phyloP scores from a whole-genome alignment of 352 stramenopile genomes.

The Stramenopiles sp. region DNA sequence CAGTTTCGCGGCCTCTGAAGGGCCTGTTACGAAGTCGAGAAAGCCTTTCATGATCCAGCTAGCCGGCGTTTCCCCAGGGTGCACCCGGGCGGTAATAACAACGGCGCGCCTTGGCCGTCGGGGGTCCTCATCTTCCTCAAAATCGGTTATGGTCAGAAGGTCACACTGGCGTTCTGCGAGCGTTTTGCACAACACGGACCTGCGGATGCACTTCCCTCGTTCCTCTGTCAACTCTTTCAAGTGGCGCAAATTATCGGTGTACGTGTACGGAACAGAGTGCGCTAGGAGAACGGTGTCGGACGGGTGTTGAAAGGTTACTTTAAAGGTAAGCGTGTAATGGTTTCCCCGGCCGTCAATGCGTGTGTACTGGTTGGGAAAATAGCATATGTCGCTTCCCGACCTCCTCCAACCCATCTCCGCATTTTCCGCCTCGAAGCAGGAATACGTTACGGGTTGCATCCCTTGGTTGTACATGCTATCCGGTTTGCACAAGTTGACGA shows the following conservation, averaged over 20 bases:
- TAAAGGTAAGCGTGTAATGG: slow-evolving; percentile 68
- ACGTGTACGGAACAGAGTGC: slow-evolving; percentile 72
- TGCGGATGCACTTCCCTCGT: slow-evolving; percentile 24
- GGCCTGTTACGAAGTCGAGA: slow-evolving; percentile 60
- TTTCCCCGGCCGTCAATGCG: slow-evolving; percentile 28
- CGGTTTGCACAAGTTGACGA: slow-evolving; percentile 73
- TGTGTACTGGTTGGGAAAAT: slow-evolving; percentile 46
- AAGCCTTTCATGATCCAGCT: slow-evolving; percentile 79
- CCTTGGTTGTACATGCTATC: slow-evolving; percentile 69
- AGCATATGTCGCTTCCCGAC: slow-evolving; percentile 51
- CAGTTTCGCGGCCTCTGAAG: slow-evolving; percentile 33
- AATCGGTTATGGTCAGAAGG: slow-evolving; percentile 61
- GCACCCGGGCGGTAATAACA: slow-evolving; percentile 57
- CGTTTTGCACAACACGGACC: slow-evolving; percentile 43
- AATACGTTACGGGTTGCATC: slow-evolving; percentile 68
- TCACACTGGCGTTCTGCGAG: slow-evolving; percentile 59
- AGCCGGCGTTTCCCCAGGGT: slow-evolving; percentile 64
- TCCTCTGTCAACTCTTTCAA: slow-evolving; percentile 23
- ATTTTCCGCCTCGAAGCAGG: slow-evolving; percentile 34
- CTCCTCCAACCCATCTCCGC: slow-evolving; percentile 44
- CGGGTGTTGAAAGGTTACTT: slow-evolving; percentile 42
- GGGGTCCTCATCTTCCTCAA: slow-evolving; percentile 19
- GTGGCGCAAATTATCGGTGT: slow-evolving; percentile 47
- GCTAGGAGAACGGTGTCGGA: slow-evolving; percentile 64
- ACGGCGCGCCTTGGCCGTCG: slow-evolving; percentile 31